Percentiles rank a stretch among this genome's conserved stretches.
Conservation (phyloP, 1,284 basidiomycete genomes). For the Moesziomyces aphidis region DNA sequence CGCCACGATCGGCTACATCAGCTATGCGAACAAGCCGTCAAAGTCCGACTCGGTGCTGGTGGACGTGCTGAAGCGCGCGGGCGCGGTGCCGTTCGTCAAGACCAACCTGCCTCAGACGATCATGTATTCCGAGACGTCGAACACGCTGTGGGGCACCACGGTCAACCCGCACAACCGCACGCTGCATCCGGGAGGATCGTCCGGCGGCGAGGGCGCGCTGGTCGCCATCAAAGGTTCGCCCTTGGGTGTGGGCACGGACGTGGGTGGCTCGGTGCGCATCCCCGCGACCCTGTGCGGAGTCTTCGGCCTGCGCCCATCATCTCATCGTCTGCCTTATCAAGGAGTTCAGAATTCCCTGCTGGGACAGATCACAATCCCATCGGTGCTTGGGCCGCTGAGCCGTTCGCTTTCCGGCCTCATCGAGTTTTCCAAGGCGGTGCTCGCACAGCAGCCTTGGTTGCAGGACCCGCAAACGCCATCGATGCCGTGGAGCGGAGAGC, state of each 20-base stretch:
- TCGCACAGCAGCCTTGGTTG: constrained; percentile 76
- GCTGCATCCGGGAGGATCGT: constrained; percentile 73
- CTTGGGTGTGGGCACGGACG: constrained; percentile 78
- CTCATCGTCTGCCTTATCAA: constrained; percentile 74
- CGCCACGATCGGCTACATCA: constrained; percentile 75
- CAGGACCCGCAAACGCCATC: constrained; percentile 76
- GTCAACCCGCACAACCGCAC: constrained; percentile 74
- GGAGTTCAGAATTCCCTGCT: constrained; percentile 71
- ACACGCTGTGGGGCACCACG: constrained; percentile 77
- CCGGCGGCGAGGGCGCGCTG: constrained; percentile 77
- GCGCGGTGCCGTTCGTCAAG: constrained; percentile 77
- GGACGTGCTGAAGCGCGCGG: constrained; percentile 71
- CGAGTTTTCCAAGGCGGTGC: constrained; percentile 75
- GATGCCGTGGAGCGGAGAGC: constrained; percentile 77
- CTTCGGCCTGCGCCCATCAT: constrained; percentile 79
- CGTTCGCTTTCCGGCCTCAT: constrained; percentile 74
- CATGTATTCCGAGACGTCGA: constrained; percentile 68
- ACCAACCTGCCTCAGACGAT: constrained; percentile 71
- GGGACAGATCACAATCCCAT: constrained; percentile 75
- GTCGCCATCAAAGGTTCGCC: constrained; percentile 72
- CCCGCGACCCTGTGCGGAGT: constrained; percentile 77
- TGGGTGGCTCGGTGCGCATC: constrained; percentile 77
- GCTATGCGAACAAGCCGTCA: constrained; percentile 69
- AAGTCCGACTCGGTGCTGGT: constrained; percentile 36
- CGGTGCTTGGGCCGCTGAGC: constrained; percentile 80